Evolutionary conservation across 352 stramenopile species (phyloP).

Genomic region (Phytophthora parvispora): DNA sequence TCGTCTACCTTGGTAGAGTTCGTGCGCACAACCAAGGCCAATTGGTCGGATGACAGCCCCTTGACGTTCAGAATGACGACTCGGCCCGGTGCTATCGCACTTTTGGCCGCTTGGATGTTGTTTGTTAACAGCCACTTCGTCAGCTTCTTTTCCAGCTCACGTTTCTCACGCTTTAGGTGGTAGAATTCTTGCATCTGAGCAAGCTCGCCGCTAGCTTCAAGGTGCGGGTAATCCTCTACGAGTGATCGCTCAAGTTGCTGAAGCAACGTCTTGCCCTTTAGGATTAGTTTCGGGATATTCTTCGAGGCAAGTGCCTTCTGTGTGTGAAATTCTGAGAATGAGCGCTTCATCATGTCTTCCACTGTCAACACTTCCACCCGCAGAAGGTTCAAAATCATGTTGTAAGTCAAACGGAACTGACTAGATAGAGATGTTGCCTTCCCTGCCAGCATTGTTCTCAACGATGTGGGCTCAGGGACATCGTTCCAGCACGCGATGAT

Average conservation of each 20-base stretch:
- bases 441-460: slow-evolving; percentile 97
- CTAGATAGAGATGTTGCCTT: slow-evolving; percentile 96
- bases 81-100: slow-evolving; percentile 69
- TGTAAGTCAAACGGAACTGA: slow-evolving; percentile 99
- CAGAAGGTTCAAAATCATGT: slow-evolving; percentile 98
- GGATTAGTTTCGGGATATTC: slow-evolving; percentile 82
- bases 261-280: slow-evolving; percentile 65
- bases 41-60: slow-evolving; percentile 63
- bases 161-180: slow-evolving; percentile 77
- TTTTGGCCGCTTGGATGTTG: slow-evolving; percentile 68
- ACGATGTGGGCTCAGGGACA: slow-evolving; percentile 96
- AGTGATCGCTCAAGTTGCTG: slow-evolving; percentile 60
- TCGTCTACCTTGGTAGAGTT: slow-evolving; percentile 36
- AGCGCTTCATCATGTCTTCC: slow-evolving; percentile 98
- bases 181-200: slow-evolving; percentile 72
- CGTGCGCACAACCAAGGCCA: slow-evolving; percentile 74
- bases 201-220: slow-evolving; percentile 71
- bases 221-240: slow-evolving; percentile 68
- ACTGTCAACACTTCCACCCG: slow-evolving; percentile 91
- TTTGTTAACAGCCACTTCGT: slow-evolving; percentile 81
- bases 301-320: slow-evolving; percentile 89
- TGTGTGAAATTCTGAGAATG: slow-evolving; percentile 97
- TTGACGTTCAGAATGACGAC: slow-evolving; percentile 76
- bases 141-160: slow-evolving; percentile 74
- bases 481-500: slow-evolving; percentile 99